These are phyloP conservation scores for Phytophthora ohioensis DNA, from an alignment of 352 stramenopile genomes.

Conservation along the genomic window DNA sequence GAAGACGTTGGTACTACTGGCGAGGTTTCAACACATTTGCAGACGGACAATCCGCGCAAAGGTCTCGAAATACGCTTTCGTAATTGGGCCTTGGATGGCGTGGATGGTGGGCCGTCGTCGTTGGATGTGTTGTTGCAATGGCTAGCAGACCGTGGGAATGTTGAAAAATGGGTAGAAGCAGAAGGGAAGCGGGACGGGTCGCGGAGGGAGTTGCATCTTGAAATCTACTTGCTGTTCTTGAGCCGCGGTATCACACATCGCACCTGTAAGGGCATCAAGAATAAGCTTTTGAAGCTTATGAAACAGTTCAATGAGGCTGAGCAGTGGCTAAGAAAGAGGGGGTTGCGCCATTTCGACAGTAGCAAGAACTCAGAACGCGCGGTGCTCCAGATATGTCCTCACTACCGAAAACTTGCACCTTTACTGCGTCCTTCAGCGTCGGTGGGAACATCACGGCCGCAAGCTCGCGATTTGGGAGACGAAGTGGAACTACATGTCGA, in stretches of 20 bases:
- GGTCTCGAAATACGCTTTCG: background rate
- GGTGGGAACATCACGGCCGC: background rate
- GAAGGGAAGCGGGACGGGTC: background rate
- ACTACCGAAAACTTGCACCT: background rate
- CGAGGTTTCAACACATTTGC: background rate
- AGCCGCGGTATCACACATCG: slow-evolving; percentile 1
- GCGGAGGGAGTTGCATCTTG: background rate
- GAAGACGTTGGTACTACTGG: background rate
- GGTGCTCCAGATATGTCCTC: background rate
- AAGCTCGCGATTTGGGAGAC: background rate
- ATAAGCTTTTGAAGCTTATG: background rate
- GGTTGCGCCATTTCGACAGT: background rate
- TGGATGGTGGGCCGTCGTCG: background rate
- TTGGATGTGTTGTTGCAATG: slow-evolving; percentile 1
- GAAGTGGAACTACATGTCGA: background rate
- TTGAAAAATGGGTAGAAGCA: background rate
- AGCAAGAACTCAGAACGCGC: background rate
- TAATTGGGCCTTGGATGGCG: background rate
- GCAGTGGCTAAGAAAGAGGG: background rate
- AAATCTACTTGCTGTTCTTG: background rate
- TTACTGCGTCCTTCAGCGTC: background rate
- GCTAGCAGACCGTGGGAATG: background rate
- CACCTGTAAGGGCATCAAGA: background rate
- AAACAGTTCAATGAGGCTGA: background rate
- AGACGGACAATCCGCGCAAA: background rate